phyloP scores from a whole-genome alignment of 257 asterid species.

The Vinca minor region DNA sequence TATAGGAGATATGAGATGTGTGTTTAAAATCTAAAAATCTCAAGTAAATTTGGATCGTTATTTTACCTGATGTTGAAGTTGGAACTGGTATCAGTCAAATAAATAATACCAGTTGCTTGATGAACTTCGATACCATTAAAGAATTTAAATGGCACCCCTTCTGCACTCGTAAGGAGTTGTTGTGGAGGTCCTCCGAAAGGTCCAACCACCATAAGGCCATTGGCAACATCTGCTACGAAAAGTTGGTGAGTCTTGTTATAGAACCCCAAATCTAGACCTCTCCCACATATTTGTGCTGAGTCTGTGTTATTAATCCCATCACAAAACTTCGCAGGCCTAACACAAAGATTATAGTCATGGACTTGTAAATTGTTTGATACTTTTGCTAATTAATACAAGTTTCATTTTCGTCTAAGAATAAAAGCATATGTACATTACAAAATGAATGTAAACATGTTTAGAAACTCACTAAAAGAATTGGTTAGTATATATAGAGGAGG shows the following conservation, averaged over 20 bases:
- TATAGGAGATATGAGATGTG: too few species aligned
- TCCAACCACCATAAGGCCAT: constrained; percentile 17
- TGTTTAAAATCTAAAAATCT: too few species aligned
- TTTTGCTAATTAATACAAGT: too few species aligned
- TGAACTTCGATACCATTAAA: neutral
- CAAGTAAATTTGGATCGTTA: neutral
- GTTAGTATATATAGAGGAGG: too few species aligned
- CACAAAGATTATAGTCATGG: too few species aligned
- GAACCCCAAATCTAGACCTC: constrained; percentile 39
- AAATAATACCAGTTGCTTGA: neutral
- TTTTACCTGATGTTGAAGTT: neutral
- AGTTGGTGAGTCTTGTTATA: constrained; percentile 31
- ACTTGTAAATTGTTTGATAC: too few species aligned
- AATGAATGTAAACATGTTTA: too few species aligned
- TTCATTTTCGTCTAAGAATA: too few species aligned
- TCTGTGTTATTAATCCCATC: constrained; percentile 21
- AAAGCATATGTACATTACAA: too few species aligned
- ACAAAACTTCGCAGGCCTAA: too few species aligned
- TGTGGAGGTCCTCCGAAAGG: neutral
- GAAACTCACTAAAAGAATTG: too few species aligned
- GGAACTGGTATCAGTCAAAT: neutral
- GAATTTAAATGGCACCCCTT: neutral
- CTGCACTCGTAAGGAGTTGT: neutral
- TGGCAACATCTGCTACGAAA: constrained; percentile 26
- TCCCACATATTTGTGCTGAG: constrained; percentile 26